Conservation (phyloP, 2,329 filamentous ascomycete genomes). For the Emergomyces orientalis region DNA sequence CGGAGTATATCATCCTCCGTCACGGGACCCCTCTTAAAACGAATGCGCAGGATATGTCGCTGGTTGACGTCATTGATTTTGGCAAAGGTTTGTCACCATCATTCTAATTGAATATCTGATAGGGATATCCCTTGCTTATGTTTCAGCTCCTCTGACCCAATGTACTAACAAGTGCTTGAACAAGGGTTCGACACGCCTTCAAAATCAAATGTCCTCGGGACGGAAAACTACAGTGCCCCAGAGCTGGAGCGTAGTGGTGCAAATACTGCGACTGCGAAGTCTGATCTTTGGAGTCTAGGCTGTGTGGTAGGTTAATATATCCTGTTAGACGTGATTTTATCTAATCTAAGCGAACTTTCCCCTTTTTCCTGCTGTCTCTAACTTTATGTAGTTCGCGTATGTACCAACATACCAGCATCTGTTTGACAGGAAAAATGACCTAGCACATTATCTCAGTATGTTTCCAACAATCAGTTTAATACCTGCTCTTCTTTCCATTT, state of each 20-base stretch:
- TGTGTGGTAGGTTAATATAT: slow-evolving; percentile 4
- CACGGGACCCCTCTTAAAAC: slow-evolving; percentile 3
- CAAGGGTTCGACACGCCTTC: slow-evolving; percentile 5
- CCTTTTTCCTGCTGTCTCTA: neutral
- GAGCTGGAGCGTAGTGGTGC: slow-evolving; percentile 3
- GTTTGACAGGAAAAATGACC: neutral
- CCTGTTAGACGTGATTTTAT: neutral
- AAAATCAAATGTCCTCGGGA: slow-evolving; percentile 8
- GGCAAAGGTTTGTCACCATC: slow-evolving; percentile 8
- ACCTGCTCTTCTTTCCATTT: neutral
- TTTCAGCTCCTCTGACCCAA: neutral
- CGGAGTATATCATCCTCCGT: slow-evolving; percentile 8
- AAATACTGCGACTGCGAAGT: slow-evolving; percentile 7
- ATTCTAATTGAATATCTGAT: neutral
- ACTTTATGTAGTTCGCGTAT: slow-evolving; percentile 5
- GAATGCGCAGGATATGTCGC: slow-evolving; percentile 8
- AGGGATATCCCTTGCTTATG: neutral
- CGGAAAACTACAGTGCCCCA: slow-evolving; percentile 1
- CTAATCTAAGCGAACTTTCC: neutral
- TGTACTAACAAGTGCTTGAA: slow-evolving; percentile 3
- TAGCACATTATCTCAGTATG: slow-evolving; percentile 7
- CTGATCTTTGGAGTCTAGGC: slow-evolving; percentile 8
- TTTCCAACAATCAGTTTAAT: neutral
- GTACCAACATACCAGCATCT: neutral
- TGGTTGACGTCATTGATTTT: slow-evolving; percentile 13